Base-by-base conservation (phyloP, 2,329 filamentous ascomycete genomes). In the Chaetomiaceae sp. region DNA sequence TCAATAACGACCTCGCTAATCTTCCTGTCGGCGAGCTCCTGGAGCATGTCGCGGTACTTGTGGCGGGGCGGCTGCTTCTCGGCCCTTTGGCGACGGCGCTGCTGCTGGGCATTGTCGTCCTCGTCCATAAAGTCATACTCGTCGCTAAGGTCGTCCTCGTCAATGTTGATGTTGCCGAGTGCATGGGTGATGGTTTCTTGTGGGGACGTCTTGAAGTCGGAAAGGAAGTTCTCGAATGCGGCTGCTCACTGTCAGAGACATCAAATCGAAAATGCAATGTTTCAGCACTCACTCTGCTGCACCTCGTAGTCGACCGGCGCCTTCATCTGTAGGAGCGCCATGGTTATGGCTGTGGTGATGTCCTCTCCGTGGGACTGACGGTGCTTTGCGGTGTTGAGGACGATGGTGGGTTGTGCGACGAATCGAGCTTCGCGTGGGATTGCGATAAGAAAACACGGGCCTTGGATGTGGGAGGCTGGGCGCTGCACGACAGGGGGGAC, bases 101-200 rank as follows among this genome's bases (percentile, higher is more conserved):
- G 74, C 56, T 76, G 74, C 36, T 75, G 74, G 17, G 76, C 76
- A 49, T 83, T 82, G 58, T 89, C 85, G 57, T 84, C 81, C 63
- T 91, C 87, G 68, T 95, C 89, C 84, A 95, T 90, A 67, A 95
- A 89, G 65, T 96, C 91, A 69, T 96, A 89, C 65, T 96, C 90
- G 65, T 96, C 91, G 71, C 87, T 91, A 38, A 89, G 79, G 63
- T 87, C 88, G 72, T 95, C 87, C 66, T 90, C 91, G 69, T 91
- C 87, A 60, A 99, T 88, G 66, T 88, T 88, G 64, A 99, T 83
- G 61, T 87, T 84, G 63, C 89, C 84, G 44, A 99, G 80, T 40
- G 91, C 91, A 68, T 91, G 86, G 36, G 89, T 84, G 61, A 95
- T 84, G 55, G 86, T 81, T 55, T 79, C 81, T 70, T 78, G 83